Base-by-base conservation (phyloP, 2,329 filamentous ascomycete species). In the Elsinoe fawcettii region DNA sequence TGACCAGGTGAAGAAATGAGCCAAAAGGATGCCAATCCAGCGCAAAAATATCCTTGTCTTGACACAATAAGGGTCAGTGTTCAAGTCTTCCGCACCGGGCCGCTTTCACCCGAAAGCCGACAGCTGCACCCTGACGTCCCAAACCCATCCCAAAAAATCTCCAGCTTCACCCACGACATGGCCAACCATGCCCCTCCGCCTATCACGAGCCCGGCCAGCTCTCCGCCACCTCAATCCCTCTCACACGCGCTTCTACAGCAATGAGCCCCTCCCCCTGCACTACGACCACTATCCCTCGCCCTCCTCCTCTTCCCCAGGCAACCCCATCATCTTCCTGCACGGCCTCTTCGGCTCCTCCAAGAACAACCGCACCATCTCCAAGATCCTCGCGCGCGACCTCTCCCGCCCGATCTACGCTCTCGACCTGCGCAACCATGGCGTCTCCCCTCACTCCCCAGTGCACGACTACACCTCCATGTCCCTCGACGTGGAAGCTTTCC, bases 341-440 rank as follows among this genome's bases (percentile, higher is more conserved):
- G 92, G 93, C 1, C 78, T 97, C 9, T 96, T 97, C 67, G 92
- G 92, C 18, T 96, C 89, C 36, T 96, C 95, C 75, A 90, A 89
- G 75, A 97, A 97, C 70, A 96, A 96, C 70, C 80, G 91, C 70
- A 88, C 81, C 66, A 93, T 97, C 43, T 7, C n/a, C 60, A 95
- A 90, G 75, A 84, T 82, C 36, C 76, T 97, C 53, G 88, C 90
- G 39, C 84, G 88, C 66, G 88, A 95, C 67, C 75, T 96, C 60
- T 84, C 85, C 58, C 81, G 90, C 58, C 83, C 86, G 58, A 82
- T 97, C 55, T 97, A 92, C 71, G 86, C 88, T 9, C 71, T 97
- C 68, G 92, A 97, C 70, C 80, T 96, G 16, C 83, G 92, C 64
- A 97, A 97, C 68, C 92, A 97, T 75, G 92, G 92, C 66, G 86